Base-by-base conservation (phyloP, 371 early-diverging fungal species). In the Mortierella sp. region DNA sequence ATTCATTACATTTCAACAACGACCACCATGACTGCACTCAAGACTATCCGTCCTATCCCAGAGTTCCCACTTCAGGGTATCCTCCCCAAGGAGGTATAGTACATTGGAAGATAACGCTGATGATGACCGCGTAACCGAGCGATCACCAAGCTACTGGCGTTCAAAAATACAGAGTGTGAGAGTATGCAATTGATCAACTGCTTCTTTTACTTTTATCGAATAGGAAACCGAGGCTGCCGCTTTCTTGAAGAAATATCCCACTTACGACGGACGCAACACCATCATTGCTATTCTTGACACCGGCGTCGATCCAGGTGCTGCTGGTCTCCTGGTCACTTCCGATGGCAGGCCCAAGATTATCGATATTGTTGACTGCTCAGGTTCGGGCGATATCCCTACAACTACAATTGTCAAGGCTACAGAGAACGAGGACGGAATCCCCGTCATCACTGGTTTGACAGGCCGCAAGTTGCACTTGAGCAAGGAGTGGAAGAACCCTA, bases 341-440 rank as follows among this genome's bases (percentile, higher is more conserved):
- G 95, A 96, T 64, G 97, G 97, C 57, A 91, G 91, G 75, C 95
- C 93, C 64, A 97, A 98, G 85, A 86, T 97, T 43, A 86, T 97
- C 47, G 96, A 97, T 83, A 90, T 95, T 67, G 91, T 98, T 52
- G 98, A 97, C 87, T 97, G 97, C 87, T 96, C 97, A 12, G 97
- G 97, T 47, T 72, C 81, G 74, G 96, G 96, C 70, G 95, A 95
- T 78, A 93, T 95, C 18, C 81, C 85, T 26, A 91, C 91, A 28
- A 87, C 88, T 18, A 90, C 86, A 11, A 84, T 91, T 51, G 90
- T 91, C 62, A 89, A 90, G 75, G 70, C 91, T 8, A 81, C 77
- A 1, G 88, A 87, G 60, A 77, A 83, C 40, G 72, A 86, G 18
- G 86, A 88, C 20, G 79, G 86, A 9, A 69, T 77, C 24, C 73